Base-by-base conservation (phyloP, 2,329 filamentous ascomycete species). In the Exophiala oligosperma region DNA sequence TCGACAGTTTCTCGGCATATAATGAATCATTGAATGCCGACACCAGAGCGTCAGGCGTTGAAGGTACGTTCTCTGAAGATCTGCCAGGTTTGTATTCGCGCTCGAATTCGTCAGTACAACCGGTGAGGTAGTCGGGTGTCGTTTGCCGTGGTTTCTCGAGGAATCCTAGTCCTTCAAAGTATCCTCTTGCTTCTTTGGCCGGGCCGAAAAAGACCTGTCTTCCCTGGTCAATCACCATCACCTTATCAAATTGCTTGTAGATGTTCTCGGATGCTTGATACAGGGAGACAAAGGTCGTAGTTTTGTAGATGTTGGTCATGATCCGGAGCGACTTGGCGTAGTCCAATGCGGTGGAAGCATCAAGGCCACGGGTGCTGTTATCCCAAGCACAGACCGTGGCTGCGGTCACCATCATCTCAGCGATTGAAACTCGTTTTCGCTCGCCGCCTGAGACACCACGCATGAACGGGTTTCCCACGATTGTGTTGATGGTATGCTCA, bases 191-290 rank as follows among this genome's bases (percentile, higher is more conserved):
- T 62, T 89, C 83, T 1, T 79, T 73, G 0, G 83, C 76, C 0
- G 87, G 86, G 1, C 90, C 90, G 59, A 90, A 92, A 74, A 86
- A 94, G 35, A 90, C 88, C 70, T 92, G 86, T 28, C 82, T 83
- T 1, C 90, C 90, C 41, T 84, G 82, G 61, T 92, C 88, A 55
- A 94, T 89, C 37, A 92, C 88, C 68, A 95, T 77, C 11, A 94
- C 90, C 72, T 93, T 94, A 77, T 95, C 90, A 61, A 93, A 92
- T 35, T 86, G 84, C 23, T 80, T 80, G 74, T 90, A 92, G 61
- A 93, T 91, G 66, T 85, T 91, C 73, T 94, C 89, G 0, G 88
- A 91, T 0, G 90, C 90, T 70, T 95, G 91, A 72, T 95, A 96
- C 0, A 96, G 78, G 0, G 91, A 91, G 1, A 95, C 90, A 60